Percentiles rank a stretch among this genome's conserved stretches.
phyloP scores from a whole-genome alignment of 768 basidiomycete genomes.

The Coprinopsis sp. region DNA sequence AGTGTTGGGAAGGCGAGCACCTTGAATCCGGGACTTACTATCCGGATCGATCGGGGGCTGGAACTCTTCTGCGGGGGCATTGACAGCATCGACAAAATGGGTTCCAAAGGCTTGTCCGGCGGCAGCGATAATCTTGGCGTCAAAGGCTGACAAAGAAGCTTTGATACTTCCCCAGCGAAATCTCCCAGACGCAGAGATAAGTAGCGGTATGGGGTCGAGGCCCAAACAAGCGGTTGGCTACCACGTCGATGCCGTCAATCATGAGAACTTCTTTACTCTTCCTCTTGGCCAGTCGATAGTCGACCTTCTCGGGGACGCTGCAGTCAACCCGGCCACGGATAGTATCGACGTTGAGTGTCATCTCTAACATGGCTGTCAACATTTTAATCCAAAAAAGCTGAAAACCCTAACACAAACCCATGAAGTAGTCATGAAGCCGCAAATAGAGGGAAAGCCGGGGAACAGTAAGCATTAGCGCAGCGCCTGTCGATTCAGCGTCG shows the following conservation, averaged over 20 bases:
- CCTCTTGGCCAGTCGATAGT: constrained; percentile 6
- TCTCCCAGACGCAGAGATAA: constrained; percentile 93
- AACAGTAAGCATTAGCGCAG: constrained; percentile 49
- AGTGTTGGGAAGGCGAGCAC: constrained; percentile 1
- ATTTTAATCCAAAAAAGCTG: neutral
- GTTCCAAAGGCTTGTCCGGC: constrained; percentile 55
- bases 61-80: constrained; percentile 75
- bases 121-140: constrained; percentile 47
- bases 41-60: constrained; percentile 67
- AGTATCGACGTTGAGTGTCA: constrained; percentile 70
- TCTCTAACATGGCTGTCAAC: constrained; percentile 44
- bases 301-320: constrained; percentile 33
- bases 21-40: constrained; percentile 40
- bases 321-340: constrained; percentile 48
- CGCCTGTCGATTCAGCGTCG: constrained; percentile 34
- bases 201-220: constrained; percentile 78
- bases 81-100: constrained; percentile 72
- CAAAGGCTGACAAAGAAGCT: constrained; percentile 47
- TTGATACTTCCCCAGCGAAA: constrained; percentile 65
- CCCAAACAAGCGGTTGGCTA: constrained; percentile 84
- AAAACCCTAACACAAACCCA: constrained; percentile 50
- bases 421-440: constrained; percentile 79
- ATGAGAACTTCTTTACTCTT: constrained; percentile 36
- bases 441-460: constrained; percentile 75
- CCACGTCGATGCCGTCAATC: constrained; percentile 64